These are phyloP conservation scores for Dactylonectria estremocensis DNA, from an alignment of 2,329 filamentous ascomycete species.

Conservation along the genomic window DNA sequence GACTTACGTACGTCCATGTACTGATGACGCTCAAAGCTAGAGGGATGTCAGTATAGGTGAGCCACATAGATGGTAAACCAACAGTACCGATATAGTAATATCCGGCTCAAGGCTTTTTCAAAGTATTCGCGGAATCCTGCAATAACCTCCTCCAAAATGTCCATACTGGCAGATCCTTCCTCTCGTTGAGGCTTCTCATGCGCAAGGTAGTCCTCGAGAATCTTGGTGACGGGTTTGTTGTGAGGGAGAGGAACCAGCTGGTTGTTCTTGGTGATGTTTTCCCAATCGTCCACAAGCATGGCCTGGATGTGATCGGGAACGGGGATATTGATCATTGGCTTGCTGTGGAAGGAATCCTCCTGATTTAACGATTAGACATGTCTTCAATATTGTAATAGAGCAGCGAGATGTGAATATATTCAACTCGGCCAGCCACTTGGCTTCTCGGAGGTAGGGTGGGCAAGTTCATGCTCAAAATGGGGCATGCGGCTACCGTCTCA, in stretches of 20 bases:
- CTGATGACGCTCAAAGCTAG: slow-evolving; percentile 90
- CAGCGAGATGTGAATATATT: neutral
- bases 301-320: slow-evolving; percentile 94
- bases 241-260: slow-evolving; percentile 90
- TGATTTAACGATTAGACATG: slow-evolving; percentile 56
- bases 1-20: slow-evolving; percentile 83
- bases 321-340: slow-evolving; percentile 87
- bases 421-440: slow-evolving; percentile 12
- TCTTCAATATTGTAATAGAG: neutral
- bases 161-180: slow-evolving; percentile 78
- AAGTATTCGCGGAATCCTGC: slow-evolving; percentile 94
- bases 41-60: slow-evolving; percentile 40
- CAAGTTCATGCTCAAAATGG: neutral
- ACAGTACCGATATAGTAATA: slow-evolving; percentile 83
- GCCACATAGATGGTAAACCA: neutral
- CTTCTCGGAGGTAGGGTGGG: neutral
- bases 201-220: slow-evolving; percentile 85
- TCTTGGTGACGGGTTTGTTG: slow-evolving; percentile 79
- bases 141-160: slow-evolving; percentile 92
- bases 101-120: slow-evolving; percentile 88
- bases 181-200: slow-evolving; percentile 78
- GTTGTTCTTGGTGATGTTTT: slow-evolving; percentile 96
- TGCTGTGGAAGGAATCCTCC: slow-evolving; percentile 90
- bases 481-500: slow-evolving; percentile 37
- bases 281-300: slow-evolving; percentile 97